These are phyloP conservation scores for Lasiosphaeriaceae sp. DNA, from an alignment of 495 filamentous ascomycete species.

Conservation along the genomic window DNA sequence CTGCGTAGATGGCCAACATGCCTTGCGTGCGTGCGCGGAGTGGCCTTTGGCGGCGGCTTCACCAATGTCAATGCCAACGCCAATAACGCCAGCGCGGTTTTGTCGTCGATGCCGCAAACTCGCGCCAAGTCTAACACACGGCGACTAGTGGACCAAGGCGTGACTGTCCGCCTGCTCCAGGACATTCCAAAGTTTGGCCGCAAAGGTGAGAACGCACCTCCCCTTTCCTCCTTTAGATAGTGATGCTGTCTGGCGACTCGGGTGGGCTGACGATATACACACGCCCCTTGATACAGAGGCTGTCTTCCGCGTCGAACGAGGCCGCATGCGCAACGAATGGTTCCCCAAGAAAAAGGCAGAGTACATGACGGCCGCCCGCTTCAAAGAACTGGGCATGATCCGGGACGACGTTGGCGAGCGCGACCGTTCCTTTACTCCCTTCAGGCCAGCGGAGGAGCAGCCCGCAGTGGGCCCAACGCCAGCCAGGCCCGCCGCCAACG, in stretches of 20 bases:
- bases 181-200: constrained; percentile 59
- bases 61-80: constrained; percentile 8
- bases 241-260: background rate
- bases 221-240: background rate
- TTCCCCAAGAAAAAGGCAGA: constrained; percentile 40
- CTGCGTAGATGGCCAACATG: constrained; percentile 25
- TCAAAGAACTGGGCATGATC: constrained; percentile 36
- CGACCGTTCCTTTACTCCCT: constrained; percentile 32
- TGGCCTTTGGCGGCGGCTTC: constrained; percentile 14
- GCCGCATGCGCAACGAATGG: constrained; percentile 48
- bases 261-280: background rate
- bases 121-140: constrained; percentile 26
- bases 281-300: constrained; percentile 27
- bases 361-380: constrained; percentile 42
- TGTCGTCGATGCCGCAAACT: constrained; percentile 15
- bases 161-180: constrained; percentile 57
- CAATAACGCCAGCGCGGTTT: background rate
- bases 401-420: constrained; percentile 38
- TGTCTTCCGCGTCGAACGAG: constrained; percentile 41
- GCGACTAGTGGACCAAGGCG: constrained; percentile 32
- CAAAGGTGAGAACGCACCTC: constrained; percentile 40
- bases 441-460: background rate
- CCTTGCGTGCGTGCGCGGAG: constrained; percentile 25
- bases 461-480: no score
- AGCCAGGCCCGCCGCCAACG: no score